Percentiles rank a stretch among this genome's conserved stretches.
phyloP scores from a whole-genome alignment of 2,329 filamentous ascomycete genomes.

The Penicillium expansum region DNA sequence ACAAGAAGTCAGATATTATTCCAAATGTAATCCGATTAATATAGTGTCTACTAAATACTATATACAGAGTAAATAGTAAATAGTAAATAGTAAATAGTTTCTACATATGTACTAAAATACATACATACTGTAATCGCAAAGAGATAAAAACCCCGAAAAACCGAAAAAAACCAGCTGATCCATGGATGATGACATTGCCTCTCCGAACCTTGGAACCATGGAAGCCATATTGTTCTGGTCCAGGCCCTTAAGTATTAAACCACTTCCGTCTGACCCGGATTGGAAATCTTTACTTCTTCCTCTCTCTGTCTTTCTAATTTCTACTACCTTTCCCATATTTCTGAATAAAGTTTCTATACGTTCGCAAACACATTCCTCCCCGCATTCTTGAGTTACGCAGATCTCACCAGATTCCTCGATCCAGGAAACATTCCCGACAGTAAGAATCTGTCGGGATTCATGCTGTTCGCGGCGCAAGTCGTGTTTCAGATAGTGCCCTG shows the following conservation, averaged over 20 bases:
- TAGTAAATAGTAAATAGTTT: too few species aligned
- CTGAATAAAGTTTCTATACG: neutral
- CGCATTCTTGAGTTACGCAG: constrained; percentile 18
- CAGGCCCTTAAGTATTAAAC: neutral
- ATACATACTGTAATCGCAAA: too few species aligned
- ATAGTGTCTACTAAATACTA: neutral
- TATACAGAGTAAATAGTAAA: too few species aligned
- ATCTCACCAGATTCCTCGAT: constrained; percentile 15
- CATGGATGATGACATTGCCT: constrained; percentile 4
- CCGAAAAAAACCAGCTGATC: neutral
- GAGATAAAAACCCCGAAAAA: neutral
- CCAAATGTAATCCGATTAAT: neutral
- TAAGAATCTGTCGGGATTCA: constrained; percentile 12
- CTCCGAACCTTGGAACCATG: constrained; percentile 4
- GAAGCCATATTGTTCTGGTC: neutral
- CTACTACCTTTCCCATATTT: neutral
- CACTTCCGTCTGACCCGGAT: constrained; percentile 2
- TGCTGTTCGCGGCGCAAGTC: constrained; percentile 19
- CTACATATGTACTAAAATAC: too few species aligned
- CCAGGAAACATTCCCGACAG: constrained; percentile 16
- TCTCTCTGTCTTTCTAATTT: neutral
- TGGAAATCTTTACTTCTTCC: neutral
- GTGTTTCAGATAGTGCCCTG: constrained; percentile 10
- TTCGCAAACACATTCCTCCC: constrained; percentile 6
- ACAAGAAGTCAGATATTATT: neutral